Evolutionary conservation across 148 eudicot genomes (phyloP).

Genomic region (Fallopia convolvulus): DNA sequence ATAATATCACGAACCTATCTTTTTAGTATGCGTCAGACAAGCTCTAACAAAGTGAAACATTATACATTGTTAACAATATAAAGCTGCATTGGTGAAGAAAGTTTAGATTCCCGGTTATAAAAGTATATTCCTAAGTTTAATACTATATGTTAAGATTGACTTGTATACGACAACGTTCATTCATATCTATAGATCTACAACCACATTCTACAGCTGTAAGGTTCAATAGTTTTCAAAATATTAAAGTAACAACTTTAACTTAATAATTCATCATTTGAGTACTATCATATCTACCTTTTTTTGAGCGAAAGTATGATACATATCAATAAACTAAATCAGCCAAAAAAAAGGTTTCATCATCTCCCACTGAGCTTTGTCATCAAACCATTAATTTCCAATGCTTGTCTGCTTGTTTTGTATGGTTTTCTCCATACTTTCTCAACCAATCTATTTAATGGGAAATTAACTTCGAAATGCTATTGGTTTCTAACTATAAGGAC

Average conservation of each 20-base stretch:
- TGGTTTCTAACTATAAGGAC: no score
- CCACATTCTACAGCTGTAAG: not conserved
- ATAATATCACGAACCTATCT: no score
- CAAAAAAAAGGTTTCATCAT: not conserved
- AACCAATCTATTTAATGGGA: not conserved
- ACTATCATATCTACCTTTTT: no score
- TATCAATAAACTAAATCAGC: not conserved
- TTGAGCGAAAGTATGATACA: not conserved
- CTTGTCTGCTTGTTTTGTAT: not conserved
- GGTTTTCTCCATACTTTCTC: not conserved
- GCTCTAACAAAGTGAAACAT: no score
- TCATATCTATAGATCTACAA: not conserved
- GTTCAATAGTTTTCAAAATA: not conserved
- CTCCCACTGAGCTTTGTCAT: conserved; percentile 4
- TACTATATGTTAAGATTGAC: not conserved
- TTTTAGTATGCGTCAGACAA: no score
- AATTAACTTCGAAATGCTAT: no score
- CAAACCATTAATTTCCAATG: not conserved
- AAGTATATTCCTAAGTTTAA: not conserved
- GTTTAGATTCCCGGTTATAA: no score
- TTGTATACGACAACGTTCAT: not conserved
- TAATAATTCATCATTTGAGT: no score
- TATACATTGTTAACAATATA: no score
- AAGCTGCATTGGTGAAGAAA: no score
- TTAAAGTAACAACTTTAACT: not conserved